These are phyloP conservation scores for carrot (Daucus carota) DNA, from an alignment of 129 eudicot genomes.

Conservation along the genomic window DNA sequence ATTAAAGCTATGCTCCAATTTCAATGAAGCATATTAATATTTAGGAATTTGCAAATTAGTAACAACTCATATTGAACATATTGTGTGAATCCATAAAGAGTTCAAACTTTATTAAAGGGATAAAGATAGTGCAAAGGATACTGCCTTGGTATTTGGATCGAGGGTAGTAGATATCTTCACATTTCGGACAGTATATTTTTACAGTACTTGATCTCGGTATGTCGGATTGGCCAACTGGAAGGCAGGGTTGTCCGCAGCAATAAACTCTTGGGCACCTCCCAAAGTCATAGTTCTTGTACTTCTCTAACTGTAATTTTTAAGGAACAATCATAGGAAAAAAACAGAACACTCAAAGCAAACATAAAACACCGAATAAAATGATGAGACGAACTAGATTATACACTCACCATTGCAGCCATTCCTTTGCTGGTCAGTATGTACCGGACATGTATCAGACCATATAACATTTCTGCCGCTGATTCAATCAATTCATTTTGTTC, in stretches of 20 bases:
- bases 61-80: background rate
- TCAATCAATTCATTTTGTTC: conserved; percentile 90
- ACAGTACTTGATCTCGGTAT: conserved; percentile 90
- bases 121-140: conserved; percentile 50
- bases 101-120: background rate
- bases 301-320: conserved; percentile 51
- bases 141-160: conserved; percentile 99
- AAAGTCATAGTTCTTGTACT: conserved; percentile 82
- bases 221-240: conserved; percentile 96
- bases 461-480: conserved; percentile 93
- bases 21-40: too few relatives aligned
- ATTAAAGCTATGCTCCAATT: too few relatives aligned
- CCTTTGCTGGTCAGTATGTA: conserved; percentile 79
- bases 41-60: too few relatives aligned
- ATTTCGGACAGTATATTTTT: conserved; percentile 90
- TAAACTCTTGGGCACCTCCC: conserved; percentile 98
- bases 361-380: background rate
- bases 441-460: conserved; percentile 82
- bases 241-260: conserved; percentile 96
- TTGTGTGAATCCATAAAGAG: too few relatives aligned
- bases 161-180: conserved; percentile 93
- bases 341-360: background rate
- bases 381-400: background rate
- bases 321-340: background rate
- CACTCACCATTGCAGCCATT: conserved; percentile 79